Percentiles rank a stretch among this genome's conserved stretches.
Conservation (phyloP, 192 early-diverging fungal species). For the Gamsiella multidivaricata region DNA sequence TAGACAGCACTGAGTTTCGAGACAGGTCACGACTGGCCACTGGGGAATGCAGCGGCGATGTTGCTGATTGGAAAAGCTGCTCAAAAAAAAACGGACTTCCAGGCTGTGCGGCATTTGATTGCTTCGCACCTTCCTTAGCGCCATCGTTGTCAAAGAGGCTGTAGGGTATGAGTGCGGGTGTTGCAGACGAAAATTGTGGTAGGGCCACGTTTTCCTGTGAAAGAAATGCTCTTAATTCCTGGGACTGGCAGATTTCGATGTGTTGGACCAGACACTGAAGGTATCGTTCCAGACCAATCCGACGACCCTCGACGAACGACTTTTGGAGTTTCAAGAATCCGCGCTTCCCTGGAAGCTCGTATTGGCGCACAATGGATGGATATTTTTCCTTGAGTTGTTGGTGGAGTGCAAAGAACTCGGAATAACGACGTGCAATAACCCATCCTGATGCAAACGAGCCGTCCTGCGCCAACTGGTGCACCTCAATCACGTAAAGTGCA, state of each 20-base stretch:
- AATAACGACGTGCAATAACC: constrained; percentile 82
- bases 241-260: constrained; percentile 67
- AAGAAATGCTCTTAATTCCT: constrained; percentile 77
- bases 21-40: constrained; percentile 1
- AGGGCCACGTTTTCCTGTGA: constrained; percentile 67
- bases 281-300: constrained; percentile 76
- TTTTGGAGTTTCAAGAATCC: constrained; percentile 73
- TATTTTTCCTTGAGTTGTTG: constrained; percentile 68
- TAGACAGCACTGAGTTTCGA: background rate
- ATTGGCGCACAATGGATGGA: constrained; percentile 64
- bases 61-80: constrained; percentile 38
- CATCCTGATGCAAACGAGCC: constrained; percentile 71
- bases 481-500: constrained; percentile 75
- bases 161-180: background rate
- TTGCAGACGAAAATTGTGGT: constrained; percentile 37
- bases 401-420: constrained; percentile 89
- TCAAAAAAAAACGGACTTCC: constrained; percentile 35
- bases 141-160: constrained; percentile 16
- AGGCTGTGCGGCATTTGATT: background rate
- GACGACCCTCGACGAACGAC: constrained; percentile 76
- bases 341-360: constrained; percentile 82
- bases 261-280: constrained; percentile 69
- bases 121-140: background rate
- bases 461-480: constrained; percentile 67
- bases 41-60: constrained; percentile 25